Evolutionary conservation across 306 rosid species (phyloP), one percentile per base, ranked within the genome.

Genomic region (Cajanus cajan): DNA sequence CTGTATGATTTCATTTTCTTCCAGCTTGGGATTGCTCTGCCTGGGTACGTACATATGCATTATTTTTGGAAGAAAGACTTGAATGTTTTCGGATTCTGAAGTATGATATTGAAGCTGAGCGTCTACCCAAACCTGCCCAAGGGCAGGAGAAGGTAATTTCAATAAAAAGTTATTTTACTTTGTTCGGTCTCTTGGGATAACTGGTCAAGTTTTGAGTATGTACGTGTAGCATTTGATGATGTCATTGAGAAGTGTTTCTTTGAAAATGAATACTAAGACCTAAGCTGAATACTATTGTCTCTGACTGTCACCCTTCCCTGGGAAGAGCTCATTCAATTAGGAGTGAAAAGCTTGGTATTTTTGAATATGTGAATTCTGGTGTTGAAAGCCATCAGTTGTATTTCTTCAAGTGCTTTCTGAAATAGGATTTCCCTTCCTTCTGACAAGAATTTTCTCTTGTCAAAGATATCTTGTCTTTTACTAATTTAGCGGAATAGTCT

Each of bases 21-120:
- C 69, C 87, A 96, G 99, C 98, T 67, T 96, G 99, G 99, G 99
- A 96, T 86, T 96, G 99, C 92, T 93, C 99, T 82, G 98, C 91
- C 10, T 96, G 99, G 99, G 98, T 96, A 68, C 98, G 99, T 33
- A 93, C 99, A 11, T 96, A 96, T 88, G 98, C 98, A 34, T 84
- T 93, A 82, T 96, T 93, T 93, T 87, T 96, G 90, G 99, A 96
- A 88, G 99, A 96, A 78, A 94, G 98, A 47, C 98, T 96, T 36
- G 99, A 93, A 89, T 93, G 99, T 82, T 96, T 91, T 77, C 91
- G 93, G 81, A 78, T 91, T 84, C 78, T 96, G 74, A 93, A 89
- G 86, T 96, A 96, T 93, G 99, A 96, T 73, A 93, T 93, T 82
- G 99, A 96, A 88, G 93, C 99, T 48, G 97, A 90, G 81, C 96